phyloP scores from a whole-genome alignment of 2,329 filamentous ascomycete species.

The Colletotrichum costaricense region DNA sequence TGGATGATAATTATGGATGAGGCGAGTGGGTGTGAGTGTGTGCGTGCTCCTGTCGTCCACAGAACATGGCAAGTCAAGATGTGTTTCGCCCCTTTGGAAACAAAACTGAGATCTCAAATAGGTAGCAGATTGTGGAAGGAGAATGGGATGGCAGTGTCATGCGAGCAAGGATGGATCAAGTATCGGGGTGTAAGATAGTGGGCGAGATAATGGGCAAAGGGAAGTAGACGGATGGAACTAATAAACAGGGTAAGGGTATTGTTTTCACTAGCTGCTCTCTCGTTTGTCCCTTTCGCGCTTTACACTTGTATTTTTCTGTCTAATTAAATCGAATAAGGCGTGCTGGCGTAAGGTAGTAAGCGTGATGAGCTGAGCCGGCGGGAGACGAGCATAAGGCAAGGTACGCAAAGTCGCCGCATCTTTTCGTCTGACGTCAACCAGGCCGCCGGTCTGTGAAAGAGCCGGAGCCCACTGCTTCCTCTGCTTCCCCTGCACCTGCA shows the following conservation, averaged over 20 bases:
- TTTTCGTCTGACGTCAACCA: conserved; percentile 32
- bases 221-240: background rate
- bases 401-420: conserved; percentile 22
- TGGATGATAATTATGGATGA: background rate
- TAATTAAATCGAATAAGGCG: background rate
- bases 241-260: background rate
- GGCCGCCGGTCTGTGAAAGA: conserved; percentile 12
- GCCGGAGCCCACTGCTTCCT: conserved; percentile 9
- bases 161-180: conserved; percentile 9
- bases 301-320: conserved; percentile 8
- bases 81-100: conserved; percentile 28
- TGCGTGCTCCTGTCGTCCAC: background rate
- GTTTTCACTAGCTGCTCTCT: background rate
- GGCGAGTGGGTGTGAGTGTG: background rate
- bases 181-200: background rate
- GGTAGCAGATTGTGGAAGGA: conserved; percentile 12
- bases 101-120: conserved; percentile 18
- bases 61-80: conserved; percentile 2
- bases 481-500: background rate
- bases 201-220: background rate
- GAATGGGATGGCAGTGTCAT: conserved; percentile 29
- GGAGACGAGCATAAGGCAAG: background rate
- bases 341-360: too few relatives aligned
- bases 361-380: too few relatives aligned
- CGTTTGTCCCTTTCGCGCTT: background rate